Percentiles rank a stretch among this genome's conserved stretches.
phyloP scores from a whole-genome alignment of 176 grass and related monocot species.

The Echinochloa phyllopogon region DNA sequence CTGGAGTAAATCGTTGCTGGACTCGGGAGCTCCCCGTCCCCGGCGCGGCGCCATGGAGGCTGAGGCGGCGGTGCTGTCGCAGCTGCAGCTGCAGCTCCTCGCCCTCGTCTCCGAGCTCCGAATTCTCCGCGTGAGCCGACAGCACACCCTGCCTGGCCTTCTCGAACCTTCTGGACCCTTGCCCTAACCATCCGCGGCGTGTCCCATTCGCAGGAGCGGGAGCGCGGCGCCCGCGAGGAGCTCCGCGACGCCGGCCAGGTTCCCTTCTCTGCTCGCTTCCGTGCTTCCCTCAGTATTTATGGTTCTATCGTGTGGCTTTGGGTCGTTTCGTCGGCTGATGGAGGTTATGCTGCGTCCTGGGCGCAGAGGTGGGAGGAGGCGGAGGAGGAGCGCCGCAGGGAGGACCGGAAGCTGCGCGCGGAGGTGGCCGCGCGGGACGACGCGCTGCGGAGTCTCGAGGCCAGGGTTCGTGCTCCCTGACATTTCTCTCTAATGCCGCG shows the following conservation, averaged over 20 bases:
- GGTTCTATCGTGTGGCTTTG: background rate
- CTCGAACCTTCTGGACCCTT: background rate
- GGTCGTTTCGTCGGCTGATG: background rate
- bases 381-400: constrained; percentile 47
- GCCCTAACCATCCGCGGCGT: background rate
- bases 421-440: constrained; percentile 46
- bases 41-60: constrained; percentile 42
- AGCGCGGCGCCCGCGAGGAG: constrained; percentile 68
- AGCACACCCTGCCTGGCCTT: background rate
- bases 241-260: constrained; percentile 55
- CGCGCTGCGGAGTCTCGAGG: constrained; percentile 36
- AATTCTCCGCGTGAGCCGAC: constrained; percentile 52
- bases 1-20: background rate
- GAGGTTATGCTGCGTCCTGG: background rate
- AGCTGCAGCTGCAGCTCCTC: constrained; percentile 79
- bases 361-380: constrained; percentile 52
- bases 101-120: constrained; percentile 58
- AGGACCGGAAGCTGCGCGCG: constrained; percentile 38
- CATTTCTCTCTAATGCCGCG: background rate
- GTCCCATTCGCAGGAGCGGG: constrained; percentile 60
- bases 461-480: constrained; percentile 41
- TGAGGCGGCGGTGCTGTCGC: constrained; percentile 68
- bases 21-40: background rate
- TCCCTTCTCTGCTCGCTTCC: no score
- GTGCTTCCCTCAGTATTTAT: background rate